Evolutionary conservation across 257 asterid species (phyloP).

Genomic region (Solanum phureja): DNA sequence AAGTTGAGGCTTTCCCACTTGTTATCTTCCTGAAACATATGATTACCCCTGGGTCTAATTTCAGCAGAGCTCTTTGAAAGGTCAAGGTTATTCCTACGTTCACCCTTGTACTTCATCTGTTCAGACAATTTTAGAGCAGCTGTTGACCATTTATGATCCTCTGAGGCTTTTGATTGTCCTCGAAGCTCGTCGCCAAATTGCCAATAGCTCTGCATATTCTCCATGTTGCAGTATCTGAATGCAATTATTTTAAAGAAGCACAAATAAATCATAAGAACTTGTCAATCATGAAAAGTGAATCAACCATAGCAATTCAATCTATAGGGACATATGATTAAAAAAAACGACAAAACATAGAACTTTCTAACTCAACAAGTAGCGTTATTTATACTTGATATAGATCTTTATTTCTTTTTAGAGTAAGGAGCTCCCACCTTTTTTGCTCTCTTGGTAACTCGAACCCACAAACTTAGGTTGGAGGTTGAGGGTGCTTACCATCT

Average conservation of each 20-base stretch:
- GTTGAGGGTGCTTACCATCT: not conserved
- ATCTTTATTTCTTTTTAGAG: not conserved
- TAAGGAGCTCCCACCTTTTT: not conserved
- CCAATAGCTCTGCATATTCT: slow-evolving; percentile 65
- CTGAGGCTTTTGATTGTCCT: slow-evolving; percentile 70
- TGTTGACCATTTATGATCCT: slow-evolving; percentile 82
- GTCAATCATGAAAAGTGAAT: not conserved
- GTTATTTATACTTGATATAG: not conserved
- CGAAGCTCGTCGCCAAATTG: slow-evolving; percentile 92
- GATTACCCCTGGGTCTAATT: slow-evolving; percentile 48
- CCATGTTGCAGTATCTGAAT: slow-evolving; percentile 42
- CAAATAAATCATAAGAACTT: not conserved
- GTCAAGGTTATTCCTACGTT: slow-evolving; percentile 71
- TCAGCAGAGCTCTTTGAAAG: slow-evolving; percentile 61
- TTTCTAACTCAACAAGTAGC: not conserved
- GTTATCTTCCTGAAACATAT: slow-evolving; percentile 60
- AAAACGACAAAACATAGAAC: not conserved
- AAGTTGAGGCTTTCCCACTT: slow-evolving; percentile 67
- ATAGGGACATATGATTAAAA: not conserved
- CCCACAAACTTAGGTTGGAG: not conserved
- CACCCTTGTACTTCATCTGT: slow-evolving; percentile 68
- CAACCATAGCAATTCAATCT: not conserved
- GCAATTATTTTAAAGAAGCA: not conserved
- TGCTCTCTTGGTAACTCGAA: not conserved
- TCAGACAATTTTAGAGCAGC: slow-evolving; percentile 86